Base-by-base conservation (phyloP, 2,329 filamentous ascomycete species). In the Fusarium sp. region DNA sequence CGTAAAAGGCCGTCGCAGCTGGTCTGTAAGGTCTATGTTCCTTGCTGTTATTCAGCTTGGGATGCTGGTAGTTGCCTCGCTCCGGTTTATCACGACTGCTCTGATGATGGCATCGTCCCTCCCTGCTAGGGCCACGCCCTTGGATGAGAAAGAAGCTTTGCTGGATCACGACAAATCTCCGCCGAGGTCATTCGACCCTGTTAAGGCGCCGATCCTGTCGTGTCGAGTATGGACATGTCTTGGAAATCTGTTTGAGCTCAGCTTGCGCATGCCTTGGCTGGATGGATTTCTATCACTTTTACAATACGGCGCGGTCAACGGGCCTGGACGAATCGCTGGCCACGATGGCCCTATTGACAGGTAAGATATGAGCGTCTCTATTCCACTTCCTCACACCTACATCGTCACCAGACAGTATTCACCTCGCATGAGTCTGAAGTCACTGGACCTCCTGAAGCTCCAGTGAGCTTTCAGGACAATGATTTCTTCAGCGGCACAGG, bases 251-350 rank as follows among this genome's bases (percentile, higher is more conserved):
- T 83, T 94, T 75, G 91, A 94, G 85, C 83, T 97, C 79, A 87
- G 92, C 74, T 82, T 85, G 73, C 93, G 94, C 82, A 97, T 97
- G 94, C 95, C 95, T 72, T 98, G 95, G 95, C 87, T 97, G 63
- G 87, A 87, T 79, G 94, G 94, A 79, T 84, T 89, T 75, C 81
- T 96, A 67, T 92, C 93, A 63, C 88, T 97, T 82, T 81, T 92
- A 74, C 94, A 96, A 83, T 91, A 93, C 86, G 86, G 90, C 74
- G 87, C 91, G 77, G 83, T 95, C 78, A 85, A 86, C 77, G 94
- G 94, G 29, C 93, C 93, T 73, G 93, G 94, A 77, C 88, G 84
- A 82, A 82, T 97, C 73, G 94, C 93, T 79, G 87, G 88, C 77
- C 89, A 92, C 33, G 88, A 97, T 81, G 91, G 94, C 72, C 87